Percentiles rank a stretch among this genome's conserved stretches.
These are phyloP conservation scores for Hemisphaericaspora nanyangensis DNA, from an alignment of 805 yeast species.

Conservation along the genomic window DNA sequence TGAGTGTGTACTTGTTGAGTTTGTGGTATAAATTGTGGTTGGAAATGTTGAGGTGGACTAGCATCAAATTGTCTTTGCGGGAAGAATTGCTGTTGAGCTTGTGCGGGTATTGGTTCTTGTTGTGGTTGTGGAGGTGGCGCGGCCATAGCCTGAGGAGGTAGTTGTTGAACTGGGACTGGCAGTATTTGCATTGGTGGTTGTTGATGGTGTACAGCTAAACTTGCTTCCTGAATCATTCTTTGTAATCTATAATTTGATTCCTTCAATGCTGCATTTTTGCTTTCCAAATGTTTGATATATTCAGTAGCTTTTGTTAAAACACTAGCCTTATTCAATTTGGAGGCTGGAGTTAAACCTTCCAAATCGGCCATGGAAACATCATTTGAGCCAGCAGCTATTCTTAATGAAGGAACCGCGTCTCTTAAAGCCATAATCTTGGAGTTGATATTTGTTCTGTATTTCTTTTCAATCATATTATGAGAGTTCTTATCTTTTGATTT, in stretches of 20 bases:
- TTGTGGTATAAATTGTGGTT: not conserved
- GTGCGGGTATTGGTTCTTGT: conserved; percentile 9
- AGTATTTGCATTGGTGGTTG: conserved; percentile 11
- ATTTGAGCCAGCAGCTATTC: conserved; percentile 53
- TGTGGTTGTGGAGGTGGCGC: conserved; percentile 6
- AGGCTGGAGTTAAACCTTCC: conserved; percentile 75
- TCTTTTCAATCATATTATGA: conserved; percentile 79
- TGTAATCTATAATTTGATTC: conserved; percentile 44
- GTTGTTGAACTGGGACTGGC: conserved; percentile 16
- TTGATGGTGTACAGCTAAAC: conserved; percentile 17
- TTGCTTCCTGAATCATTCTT: conserved; percentile 31
- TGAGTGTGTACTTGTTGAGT: conserved; percentile 5
- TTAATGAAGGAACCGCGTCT: conserved; percentile 74
- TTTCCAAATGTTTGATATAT: conserved; percentile 69
- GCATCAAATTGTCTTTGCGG: conserved; percentile 4
- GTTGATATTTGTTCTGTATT: conserved; percentile 75
- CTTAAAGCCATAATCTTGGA: conserved; percentile 64
- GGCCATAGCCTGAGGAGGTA: conserved; percentile 14
- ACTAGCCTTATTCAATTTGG: conserved; percentile 73
- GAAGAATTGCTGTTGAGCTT: not conserved
- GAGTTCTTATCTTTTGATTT: conserved; percentile 56
- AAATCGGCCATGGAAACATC: conserved; percentile 44
- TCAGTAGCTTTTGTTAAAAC: conserved; percentile 74
- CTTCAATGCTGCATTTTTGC: conserved; percentile 48
- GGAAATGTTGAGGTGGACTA: not conserved